A percentile compares a stretch with the other conserved stretches of the same genome.
Evolutionary conservation across 1,139 yeast genomes (phyloP).

Genomic region (Suzukiozyma palmioleophila): DNA sequence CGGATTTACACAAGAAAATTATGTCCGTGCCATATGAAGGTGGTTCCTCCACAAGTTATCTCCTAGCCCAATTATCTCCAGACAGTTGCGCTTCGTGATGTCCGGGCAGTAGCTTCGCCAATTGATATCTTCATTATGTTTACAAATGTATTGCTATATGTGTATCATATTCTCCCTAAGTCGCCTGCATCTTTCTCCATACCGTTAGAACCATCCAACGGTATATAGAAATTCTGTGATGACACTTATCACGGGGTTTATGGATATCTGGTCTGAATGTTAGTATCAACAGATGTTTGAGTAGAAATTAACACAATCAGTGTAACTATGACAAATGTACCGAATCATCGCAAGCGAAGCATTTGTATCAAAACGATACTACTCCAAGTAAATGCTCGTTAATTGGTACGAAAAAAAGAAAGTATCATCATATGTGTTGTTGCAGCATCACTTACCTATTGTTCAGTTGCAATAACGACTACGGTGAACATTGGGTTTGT

Average conservation of each 20-base stretch:
- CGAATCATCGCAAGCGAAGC: conserved; percentile 44
- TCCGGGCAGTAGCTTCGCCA: no score
- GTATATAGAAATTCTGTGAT: not conserved
- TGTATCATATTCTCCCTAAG: no score
- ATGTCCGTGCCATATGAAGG: no score
- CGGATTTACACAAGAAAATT: no score
- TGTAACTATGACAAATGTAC: conserved; percentile 51
- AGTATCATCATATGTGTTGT: conserved; percentile 19
- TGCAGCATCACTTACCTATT: no score
- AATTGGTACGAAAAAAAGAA: conserved; percentile 28
- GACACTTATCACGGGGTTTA: not conserved
- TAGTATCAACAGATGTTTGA: conserved; percentile 6
- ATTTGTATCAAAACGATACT: conserved; percentile 41
- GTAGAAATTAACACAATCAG: conserved; percentile 23
- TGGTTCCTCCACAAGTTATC: no score
- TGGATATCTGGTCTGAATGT: not conserved
- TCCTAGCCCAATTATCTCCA: no score
- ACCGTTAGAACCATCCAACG: not conserved
- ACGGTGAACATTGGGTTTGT: no score
- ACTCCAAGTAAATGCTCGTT: conserved; percentile 32
- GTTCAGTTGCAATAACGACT: no score
- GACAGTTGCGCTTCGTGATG: no score
- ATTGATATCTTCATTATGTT: no score
- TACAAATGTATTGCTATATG: no score
- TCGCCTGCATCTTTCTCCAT: not conserved